Conservation (phyloP, 768 basidiomycete species). For the Candolleomyces eurysporus region DNA sequence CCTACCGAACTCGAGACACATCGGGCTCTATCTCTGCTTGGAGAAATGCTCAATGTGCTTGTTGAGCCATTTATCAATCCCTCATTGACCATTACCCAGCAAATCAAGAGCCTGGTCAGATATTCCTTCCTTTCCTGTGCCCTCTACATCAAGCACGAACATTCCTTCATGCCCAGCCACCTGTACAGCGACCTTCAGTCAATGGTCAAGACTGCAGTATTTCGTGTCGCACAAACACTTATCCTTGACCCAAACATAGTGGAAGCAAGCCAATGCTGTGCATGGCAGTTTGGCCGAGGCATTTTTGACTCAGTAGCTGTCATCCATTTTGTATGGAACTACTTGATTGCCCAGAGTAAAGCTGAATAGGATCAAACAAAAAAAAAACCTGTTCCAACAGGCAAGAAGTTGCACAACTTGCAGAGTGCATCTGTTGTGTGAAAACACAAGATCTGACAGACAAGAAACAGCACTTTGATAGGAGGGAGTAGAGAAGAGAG, state of each 20-base stretch:
- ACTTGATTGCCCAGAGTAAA: too few relatives aligned
- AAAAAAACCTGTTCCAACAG: too few relatives aligned
- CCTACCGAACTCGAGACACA: conserved; percentile 17
- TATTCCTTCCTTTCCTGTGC: conserved; percentile 23
- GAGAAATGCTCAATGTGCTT: conserved; percentile 25
- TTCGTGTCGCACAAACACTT: conserved; percentile 21
- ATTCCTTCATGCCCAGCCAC: conserved; percentile 24
- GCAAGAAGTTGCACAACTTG: too few relatives aligned
- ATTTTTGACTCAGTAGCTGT: too few relatives aligned
- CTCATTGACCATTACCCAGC: conserved; percentile 19
- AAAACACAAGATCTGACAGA: too few relatives aligned
- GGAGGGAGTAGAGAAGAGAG: too few relatives aligned
- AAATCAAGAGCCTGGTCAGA: conserved; percentile 22
- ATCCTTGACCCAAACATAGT: conserved; percentile 14
- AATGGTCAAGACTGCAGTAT: conserved; percentile 25
- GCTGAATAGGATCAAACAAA: too few relatives aligned
- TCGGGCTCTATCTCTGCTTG: conserved; percentile 21
- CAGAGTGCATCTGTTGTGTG: too few relatives aligned
- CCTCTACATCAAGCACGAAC: conserved; percentile 17
- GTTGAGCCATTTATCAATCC: conserved; percentile 24
- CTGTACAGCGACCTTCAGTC: conserved; percentile 28
- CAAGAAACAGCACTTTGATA: too few relatives aligned
- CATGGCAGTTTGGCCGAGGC: too few relatives aligned
- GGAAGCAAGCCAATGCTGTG: too few relatives aligned
- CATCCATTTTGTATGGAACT: too few relatives aligned